Base-by-base conservation (phyloP, 371 early-diverging fungal genomes). In the Umbelopsis sp. region DNA sequence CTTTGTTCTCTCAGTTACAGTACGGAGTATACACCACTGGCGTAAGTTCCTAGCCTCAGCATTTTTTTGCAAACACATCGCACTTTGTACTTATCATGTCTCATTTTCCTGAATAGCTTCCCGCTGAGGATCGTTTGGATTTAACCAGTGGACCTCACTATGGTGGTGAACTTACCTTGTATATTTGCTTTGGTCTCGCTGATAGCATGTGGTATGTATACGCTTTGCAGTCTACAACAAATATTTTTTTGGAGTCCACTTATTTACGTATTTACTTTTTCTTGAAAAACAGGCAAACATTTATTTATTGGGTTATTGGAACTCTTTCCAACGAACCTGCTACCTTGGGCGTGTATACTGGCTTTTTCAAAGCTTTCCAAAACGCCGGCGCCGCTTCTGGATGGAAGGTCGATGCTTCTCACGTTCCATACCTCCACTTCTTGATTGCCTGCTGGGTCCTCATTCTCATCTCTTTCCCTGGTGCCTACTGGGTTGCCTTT, bases 311-410 rank as follows among this genome's bases (percentile, higher is more conserved):
- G 57, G 29, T 57, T 7, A 4, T 57, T 35, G 57, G 57, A 35
- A 57, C 57, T 11, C 57, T 57, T 18, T 57, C 57, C 57, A 57
- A 57, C 35, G 57, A 57, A 16, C 57, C 57, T 32, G 57, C 57
- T 18, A 35, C 35, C 18, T 35, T 57, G 14, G 57, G 57, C 7
- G 6, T 57, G 57, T 57, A 57, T 29, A 57, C 57, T 14, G 57
- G 57, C 14, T 57, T 57, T 35, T 57, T 57, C 57, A 57, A 57
- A 35, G 57, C 57, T 3, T 35, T 29, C 12, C 57, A 57, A n/a
- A 57, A 57, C 35, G 37, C 57, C 32, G 57, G 57, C 4, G 57
- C 57, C 3, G 57, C 57, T 6, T 29, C 57, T 18, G 57, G 57
- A 18, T 57, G 57, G 57, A 57, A 57, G 18, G 32, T 57, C 4